Evolutionary conservation across 768 basidiomycete species (phyloP).

Genomic region (Tephrocybe sp.): DNA sequence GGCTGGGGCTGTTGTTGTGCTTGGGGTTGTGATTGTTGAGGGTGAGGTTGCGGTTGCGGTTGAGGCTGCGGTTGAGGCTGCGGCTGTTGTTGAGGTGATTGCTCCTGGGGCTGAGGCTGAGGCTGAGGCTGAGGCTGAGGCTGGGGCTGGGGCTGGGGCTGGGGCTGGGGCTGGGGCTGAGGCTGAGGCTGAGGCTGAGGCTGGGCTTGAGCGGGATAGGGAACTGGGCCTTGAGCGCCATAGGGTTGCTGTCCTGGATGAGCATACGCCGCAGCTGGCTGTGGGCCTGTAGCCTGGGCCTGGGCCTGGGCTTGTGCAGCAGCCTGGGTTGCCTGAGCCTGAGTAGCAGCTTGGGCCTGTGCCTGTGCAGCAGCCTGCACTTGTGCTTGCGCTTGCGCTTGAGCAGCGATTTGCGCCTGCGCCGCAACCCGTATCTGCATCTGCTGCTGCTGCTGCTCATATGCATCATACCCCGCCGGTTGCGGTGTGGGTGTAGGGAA

Average conservation of each 20-base stretch:
- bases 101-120: slow-evolving; percentile 22
- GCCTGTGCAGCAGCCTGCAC: slow-evolving; percentile 10
- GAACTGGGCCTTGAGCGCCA: background rate
- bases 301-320: slow-evolving; percentile 10
- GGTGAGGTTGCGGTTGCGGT: slow-evolving; percentile 19
- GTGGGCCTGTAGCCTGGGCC: too few species aligned
- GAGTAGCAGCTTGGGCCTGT: slow-evolving; percentile 8
- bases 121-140: slow-evolving; percentile 23
- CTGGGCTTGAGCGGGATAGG: background rate
- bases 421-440: slow-evolving; percentile 4
- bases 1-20: slow-evolving; percentile 19
- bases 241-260: slow-evolving; percentile 25
- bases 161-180: slow-evolving; percentile 20
- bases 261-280: slow-evolving; percentile 20
- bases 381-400: slow-evolving; percentile 5
- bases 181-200: background rate
- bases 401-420: background rate
- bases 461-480: slow-evolving; percentile 18
- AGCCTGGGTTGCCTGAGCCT: slow-evolving; percentile 14
- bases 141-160: slow-evolving; percentile 11
- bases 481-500: background rate
- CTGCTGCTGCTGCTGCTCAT: slow-evolving; percentile 20
- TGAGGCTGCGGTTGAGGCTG: too few species aligned
- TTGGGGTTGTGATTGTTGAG: slow-evolving; percentile 5
- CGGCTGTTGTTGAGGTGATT: slow-evolving; percentile 21